Percentiles rank a stretch among this genome's conserved stretches.
phyloP scores from a whole-genome alignment of 768 basidiomycete species.

The Dictyophora rubrovolvata region DNA sequence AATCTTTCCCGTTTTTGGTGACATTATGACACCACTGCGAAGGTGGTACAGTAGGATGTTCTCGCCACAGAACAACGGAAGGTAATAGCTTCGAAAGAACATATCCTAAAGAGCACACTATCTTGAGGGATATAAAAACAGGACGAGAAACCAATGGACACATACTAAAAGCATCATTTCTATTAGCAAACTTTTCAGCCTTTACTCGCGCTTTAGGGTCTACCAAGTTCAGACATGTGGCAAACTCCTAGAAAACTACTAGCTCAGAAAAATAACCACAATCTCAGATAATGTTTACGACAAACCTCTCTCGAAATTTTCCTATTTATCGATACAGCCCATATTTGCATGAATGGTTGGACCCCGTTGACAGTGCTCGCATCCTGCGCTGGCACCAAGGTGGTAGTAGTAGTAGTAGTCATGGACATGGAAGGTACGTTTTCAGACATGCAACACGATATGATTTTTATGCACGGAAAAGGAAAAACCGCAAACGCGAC shows the following conservation, averaged over 20 bases:
- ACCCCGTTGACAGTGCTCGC: neutral
- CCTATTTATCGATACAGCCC: neutral
- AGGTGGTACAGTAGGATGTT: neutral
- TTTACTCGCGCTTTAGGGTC: neutral
- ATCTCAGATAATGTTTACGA: neutral
- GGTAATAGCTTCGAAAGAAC: constrained; percentile 7
- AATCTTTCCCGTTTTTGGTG: constrained; percentile 6
- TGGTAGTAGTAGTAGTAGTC: neutral
- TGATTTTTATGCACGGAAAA: neutral
- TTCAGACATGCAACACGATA: neutral
- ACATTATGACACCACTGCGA: constrained; percentile 4
- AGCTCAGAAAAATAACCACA: neutral
- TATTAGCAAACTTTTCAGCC: neutral
- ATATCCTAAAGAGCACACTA: neutral
- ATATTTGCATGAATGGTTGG: neutral
- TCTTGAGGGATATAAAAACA: neutral
- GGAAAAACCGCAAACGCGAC: neutral
- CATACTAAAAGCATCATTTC: neutral
- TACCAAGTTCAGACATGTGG: neutral
- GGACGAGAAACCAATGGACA: neutral
- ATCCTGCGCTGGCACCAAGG: neutral
- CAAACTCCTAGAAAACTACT: neutral
- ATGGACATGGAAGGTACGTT: neutral
- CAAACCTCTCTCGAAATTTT: neutral
- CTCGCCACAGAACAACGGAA: constrained; percentile 2